Conservation (phyloP, 768 basidiomycete species). For the Imleria badia region DNA sequence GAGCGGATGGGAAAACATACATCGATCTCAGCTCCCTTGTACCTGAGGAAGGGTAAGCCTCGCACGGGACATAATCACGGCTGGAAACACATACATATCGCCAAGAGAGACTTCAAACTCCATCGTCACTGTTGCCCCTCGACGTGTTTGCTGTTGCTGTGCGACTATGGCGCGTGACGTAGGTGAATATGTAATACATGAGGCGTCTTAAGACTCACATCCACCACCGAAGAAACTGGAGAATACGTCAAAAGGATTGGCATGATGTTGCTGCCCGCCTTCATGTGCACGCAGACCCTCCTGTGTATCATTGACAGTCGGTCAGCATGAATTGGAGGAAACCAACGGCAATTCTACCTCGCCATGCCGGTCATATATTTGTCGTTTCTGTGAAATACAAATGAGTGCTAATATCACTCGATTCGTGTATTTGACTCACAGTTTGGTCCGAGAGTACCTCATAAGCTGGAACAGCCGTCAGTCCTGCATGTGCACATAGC, state of each 20-base stretch:
- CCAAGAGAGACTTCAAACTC: slow-evolving; percentile 85
- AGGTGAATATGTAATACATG: not conserved
- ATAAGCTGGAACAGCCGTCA: slow-evolving; percentile 58
- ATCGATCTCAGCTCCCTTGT: slow-evolving; percentile 84
- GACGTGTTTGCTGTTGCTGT: slow-evolving; percentile 59
- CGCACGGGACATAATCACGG: not conserved
- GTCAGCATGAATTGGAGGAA: slow-evolving; percentile 4
- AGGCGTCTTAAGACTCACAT: slow-evolving; percentile 44
- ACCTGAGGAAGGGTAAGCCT: slow-evolving; percentile 43
- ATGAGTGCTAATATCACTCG: not conserved
- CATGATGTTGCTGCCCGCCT: slow-evolving; percentile 70
- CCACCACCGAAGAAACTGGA: slow-evolving; percentile 88
- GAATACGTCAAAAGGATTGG: slow-evolving; percentile 95
- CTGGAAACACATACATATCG: slow-evolving; percentile 62
- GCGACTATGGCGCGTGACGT: slow-evolving; percentile 14
- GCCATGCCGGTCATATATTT: slow-evolving; percentile 92
- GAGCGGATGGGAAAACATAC: slow-evolving; percentile 37
- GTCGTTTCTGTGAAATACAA: slow-evolving; percentile 63
- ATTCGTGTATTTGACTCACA: slow-evolving; percentile 41
- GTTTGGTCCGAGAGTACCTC: slow-evolving; percentile 89
- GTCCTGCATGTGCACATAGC: not conserved
- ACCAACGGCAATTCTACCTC: slow-evolving; percentile 48
- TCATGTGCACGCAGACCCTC: slow-evolving; percentile 93
- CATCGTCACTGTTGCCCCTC: slow-evolving; percentile 71
- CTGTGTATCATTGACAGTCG: slow-evolving; percentile 35